Conservation (phyloP, 2,329 filamentous ascomycete species). For the Ascochyta fabae region DNA sequence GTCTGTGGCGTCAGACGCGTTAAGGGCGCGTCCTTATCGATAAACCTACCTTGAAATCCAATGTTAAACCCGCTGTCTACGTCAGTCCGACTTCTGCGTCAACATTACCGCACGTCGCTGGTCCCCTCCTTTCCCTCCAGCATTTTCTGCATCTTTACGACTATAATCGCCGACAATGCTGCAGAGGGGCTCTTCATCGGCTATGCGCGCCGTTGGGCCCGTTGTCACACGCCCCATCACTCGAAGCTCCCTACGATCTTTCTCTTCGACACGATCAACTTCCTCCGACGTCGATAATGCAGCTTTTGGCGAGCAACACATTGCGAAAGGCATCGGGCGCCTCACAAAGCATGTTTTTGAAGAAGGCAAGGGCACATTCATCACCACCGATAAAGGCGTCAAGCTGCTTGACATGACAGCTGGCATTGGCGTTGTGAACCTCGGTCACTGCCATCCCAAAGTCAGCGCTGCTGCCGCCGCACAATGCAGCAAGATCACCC, state of each 20-base stretch:
- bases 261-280: slow-evolving; percentile 25
- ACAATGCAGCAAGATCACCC: slow-evolving; percentile 41
- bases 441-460: slow-evolving; percentile 41
- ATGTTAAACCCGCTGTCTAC: background rate
- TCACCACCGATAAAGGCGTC: slow-evolving; percentile 40
- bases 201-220: slow-evolving; percentile 23
- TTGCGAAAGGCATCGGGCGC: slow-evolving; percentile 40
- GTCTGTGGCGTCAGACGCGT: slow-evolving; percentile 18
- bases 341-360: slow-evolving; percentile 43
- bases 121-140: background rate
- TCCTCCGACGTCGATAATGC: slow-evolving; percentile 29
- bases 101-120: background rate
- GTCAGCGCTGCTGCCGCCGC: slow-evolving; percentile 38
- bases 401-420: slow-evolving; percentile 41
- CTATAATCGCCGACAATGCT: slow-evolving; percentile 10
- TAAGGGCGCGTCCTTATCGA: slow-evolving; percentile 14
- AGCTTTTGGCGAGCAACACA: slow-evolving; percentile 37
- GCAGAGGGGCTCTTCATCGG: slow-evolving; percentile 16
- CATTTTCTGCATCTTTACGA: background rate
- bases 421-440: slow-evolving; percentile 39
- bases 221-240: slow-evolving; percentile 8
- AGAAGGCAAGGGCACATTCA: slow-evolving; percentile 37
- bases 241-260: slow-evolving; percentile 20
- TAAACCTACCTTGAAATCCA: background rate
- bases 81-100: background rate